A percentile compares a stretch with the other conserved stretches of the same genome.
phyloP scores from a whole-genome alignment of 805 yeast genomes.

The Saccharomycopsis javanensis region DNA sequence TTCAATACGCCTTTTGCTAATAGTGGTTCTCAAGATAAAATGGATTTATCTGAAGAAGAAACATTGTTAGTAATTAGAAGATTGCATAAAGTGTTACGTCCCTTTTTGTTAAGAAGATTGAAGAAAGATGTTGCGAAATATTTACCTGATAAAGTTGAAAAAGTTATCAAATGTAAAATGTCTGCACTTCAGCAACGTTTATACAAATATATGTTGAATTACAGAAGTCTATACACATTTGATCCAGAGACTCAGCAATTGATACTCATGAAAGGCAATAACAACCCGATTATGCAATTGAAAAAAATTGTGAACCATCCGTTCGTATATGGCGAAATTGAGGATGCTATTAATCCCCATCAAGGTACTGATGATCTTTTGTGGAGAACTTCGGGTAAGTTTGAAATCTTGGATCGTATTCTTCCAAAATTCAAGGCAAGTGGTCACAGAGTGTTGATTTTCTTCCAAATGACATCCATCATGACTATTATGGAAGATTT shows the following conservation, averaged over 20 bases:
- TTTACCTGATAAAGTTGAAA: slow-evolving; percentile 75
- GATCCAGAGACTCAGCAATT: slow-evolving; percentile 39
- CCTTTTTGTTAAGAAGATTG: slow-evolving; percentile 73
- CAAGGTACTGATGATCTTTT: slow-evolving; percentile 54
- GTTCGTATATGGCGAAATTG: slow-evolving; percentile 77
- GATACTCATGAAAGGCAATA: slow-evolving; percentile 61
- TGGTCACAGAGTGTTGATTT: slow-evolving; percentile 72
- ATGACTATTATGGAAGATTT: slow-evolving; percentile 88
- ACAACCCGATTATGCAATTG: slow-evolving; percentile 77
- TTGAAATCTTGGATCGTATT: slow-evolving; percentile 66
- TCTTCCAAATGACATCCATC: slow-evolving; percentile 83
- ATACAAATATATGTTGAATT: slow-evolving; percentile 70
- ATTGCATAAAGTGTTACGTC: slow-evolving; percentile 78
- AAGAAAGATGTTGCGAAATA: slow-evolving; percentile 84
- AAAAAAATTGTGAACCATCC: slow-evolving; percentile 85
- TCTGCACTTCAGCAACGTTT: slow-evolving; percentile 61
- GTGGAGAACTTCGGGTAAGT: slow-evolving; percentile 74
- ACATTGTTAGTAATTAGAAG: slow-evolving; percentile 71
- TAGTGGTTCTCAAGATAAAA: slow-evolving; percentile 72
- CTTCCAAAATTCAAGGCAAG: slow-evolving; percentile 65
- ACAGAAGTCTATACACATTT: slow-evolving; percentile 59
- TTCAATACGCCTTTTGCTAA: slow-evolving; percentile 83
- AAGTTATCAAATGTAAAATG: slow-evolving; percentile 69
- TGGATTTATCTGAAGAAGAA: slow-evolving; percentile 80
- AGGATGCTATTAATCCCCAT: slow-evolving; percentile 54